Conservation (phyloP, 106 monocot species). For the Dendrobium nobile region DNA sequence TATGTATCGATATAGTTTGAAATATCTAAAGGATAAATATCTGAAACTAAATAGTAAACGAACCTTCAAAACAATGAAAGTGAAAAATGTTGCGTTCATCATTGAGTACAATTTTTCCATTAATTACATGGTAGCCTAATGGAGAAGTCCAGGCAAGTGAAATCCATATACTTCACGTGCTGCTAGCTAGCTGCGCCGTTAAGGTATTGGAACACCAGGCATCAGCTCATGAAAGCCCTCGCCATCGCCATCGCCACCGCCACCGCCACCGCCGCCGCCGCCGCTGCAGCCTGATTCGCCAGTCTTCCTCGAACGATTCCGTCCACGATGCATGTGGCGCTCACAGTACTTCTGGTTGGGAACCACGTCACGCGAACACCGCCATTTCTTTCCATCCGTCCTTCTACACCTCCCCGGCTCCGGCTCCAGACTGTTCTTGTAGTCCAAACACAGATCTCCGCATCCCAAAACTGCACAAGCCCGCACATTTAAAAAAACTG, state of each 20-base stretch:
- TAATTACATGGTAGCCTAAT: no score
- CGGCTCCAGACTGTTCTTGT: conserved; percentile 62
- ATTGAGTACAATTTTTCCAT: no score
- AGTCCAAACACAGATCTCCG: conserved; percentile 47
- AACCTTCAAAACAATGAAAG: no score
- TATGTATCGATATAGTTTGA: background rate
- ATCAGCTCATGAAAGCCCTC: no score
- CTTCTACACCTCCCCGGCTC: conserved; percentile 79
- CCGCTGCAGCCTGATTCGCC: conserved; percentile 26
- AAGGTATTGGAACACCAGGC: no score
- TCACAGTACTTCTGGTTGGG: conserved; percentile 85
- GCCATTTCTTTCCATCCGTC: conserved; percentile 82
- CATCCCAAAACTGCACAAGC: conserved; percentile 42
- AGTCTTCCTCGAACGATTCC: conserved; percentile 73
- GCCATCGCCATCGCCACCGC: background rate
- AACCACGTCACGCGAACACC: conserved; percentile 65
- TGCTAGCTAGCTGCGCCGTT: no score
- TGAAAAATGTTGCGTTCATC: no score
- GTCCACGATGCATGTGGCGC: conserved; percentile 80
- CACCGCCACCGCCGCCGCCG: background rate
- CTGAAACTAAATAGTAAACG: no score
- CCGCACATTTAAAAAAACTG: background rate
- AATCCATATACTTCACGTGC: background rate
- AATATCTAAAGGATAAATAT: background rate
- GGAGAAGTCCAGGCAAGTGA: background rate